Evolutionary conservation across 371 early-diverging fungal species (phyloP).

Genomic region (Syncephalastrum contaminatum): DNA sequence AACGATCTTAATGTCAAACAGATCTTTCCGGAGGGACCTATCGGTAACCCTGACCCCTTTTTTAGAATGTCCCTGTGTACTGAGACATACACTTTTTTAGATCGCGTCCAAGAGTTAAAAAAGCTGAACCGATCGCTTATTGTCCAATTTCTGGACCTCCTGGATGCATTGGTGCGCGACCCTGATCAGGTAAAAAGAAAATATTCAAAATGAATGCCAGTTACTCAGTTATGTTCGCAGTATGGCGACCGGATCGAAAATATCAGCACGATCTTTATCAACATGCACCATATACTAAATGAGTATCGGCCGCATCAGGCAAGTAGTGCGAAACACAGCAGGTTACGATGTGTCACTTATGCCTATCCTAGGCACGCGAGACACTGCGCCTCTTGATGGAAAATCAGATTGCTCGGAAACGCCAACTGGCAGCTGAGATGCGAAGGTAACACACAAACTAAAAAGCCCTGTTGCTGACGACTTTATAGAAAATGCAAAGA

Average conservation of each 20-base stretch:
- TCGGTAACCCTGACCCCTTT: constrained; percentile 31
- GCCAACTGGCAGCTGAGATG: constrained; percentile 49
- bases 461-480: neutral
- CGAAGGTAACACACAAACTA: constrained; percentile 32
- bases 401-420: constrained; percentile 62
- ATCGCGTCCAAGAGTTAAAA: constrained; percentile 72
- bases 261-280: constrained; percentile 67
- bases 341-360: neutral
- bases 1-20: constrained; percentile 68
- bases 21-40: constrained; percentile 58
- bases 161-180: constrained; percentile 54
- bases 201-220: neutral
- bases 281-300: constrained; percentile 73
- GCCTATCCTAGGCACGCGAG: constrained; percentile 54
- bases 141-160: constrained; percentile 67
- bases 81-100: constrained; percentile 26
- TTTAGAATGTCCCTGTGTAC: constrained; percentile 3
- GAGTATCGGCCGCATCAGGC: constrained; percentile 74
- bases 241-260: constrained; percentile 59
- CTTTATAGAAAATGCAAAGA: constrained; percentile 21
- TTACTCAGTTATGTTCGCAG: constrained; percentile 20
- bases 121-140: constrained; percentile 71
- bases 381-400: constrained; percentile 71
- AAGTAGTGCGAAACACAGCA: neutral
- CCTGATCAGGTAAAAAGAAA: constrained; percentile 51